Conservation (phyloP, 345 rosid species). For the Camelina hispida region DNA sequence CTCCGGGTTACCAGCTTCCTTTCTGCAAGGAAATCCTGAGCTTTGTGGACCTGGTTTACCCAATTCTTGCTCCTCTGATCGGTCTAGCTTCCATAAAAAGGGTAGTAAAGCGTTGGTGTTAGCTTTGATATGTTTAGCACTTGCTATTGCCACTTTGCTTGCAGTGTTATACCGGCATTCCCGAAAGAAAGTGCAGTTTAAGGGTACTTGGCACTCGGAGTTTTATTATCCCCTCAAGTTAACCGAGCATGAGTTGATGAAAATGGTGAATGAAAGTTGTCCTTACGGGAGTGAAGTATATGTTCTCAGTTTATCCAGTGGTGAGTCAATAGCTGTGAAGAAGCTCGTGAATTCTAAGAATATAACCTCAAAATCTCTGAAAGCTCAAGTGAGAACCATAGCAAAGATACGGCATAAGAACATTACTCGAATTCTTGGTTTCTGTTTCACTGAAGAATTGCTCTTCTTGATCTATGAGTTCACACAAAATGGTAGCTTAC, state of each 20-base stretch:
- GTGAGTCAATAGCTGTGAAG: slow-evolving; percentile 81
- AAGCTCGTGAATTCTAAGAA: slow-evolving; percentile 67
- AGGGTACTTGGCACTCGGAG: slow-evolving; percentile 69
- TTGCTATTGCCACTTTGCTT: slow-evolving; percentile 58
- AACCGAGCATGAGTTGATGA: slow-evolving; percentile 70
- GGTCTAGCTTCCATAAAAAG: slow-evolving; percentile 46
- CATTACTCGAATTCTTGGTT: slow-evolving; percentile 75
- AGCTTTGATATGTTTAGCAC: slow-evolving; percentile 67
- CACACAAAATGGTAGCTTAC: slow-evolving; percentile 72
- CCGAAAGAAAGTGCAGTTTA: slow-evolving; percentile 54
- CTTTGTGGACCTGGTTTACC: slow-evolving; percentile 91
- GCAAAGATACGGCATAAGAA: slow-evolving; percentile 89
- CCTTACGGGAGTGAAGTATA: slow-evolving; percentile 63
- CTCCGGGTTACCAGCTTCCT: slow-evolving; percentile 92
- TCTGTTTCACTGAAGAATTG: slow-evolving; percentile 74
- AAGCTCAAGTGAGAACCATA: slow-evolving; percentile 78
- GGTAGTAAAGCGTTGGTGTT: slow-evolving; percentile 53
- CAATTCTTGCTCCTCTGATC: slow-evolving; percentile 56
- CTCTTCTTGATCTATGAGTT: slow-evolving; percentile 78
- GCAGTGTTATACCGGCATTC: slow-evolving; percentile 57
- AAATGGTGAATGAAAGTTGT: slow-evolving; percentile 71
- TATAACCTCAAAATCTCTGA: slow-evolving; percentile 68
- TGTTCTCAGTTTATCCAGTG: slow-evolving; percentile 66
- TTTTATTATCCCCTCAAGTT: slow-evolving; percentile 83
- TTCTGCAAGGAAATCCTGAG: slow-evolving; percentile 78